Evolutionary conservation across 495 filamentous ascomycete species (phyloP).

Genomic region (Tuber brumale): DNA sequence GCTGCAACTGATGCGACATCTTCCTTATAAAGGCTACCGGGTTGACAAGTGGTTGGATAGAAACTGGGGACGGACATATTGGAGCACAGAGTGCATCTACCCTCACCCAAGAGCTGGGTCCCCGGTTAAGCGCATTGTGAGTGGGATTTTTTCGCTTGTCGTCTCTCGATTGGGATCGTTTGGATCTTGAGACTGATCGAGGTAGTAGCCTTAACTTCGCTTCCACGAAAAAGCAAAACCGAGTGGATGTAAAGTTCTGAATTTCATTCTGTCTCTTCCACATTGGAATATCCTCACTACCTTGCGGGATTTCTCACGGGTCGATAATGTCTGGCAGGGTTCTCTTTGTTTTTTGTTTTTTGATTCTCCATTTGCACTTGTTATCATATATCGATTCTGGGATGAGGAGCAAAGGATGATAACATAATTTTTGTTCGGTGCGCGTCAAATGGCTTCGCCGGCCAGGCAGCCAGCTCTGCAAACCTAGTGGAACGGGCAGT

Average conservation of each 20-base stretch:
- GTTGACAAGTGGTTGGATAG: background rate
- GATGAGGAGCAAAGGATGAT: background rate
- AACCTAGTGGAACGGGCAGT: background rate
- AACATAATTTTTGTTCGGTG: background rate
- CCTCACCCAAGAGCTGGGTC: background rate
- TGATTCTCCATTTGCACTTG: background rate
- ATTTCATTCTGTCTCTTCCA: background rate
- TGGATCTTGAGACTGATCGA: background rate
- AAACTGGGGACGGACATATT: background rate
- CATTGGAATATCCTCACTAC: background rate
- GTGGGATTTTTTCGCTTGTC: background rate
- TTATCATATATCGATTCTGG: background rate
- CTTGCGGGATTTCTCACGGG: background rate
- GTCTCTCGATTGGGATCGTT: background rate
- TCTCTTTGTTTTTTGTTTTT: background rate
- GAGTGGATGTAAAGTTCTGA: background rate
- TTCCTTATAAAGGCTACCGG: background rate
- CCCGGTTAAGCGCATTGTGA: background rate
- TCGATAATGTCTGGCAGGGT: background rate
- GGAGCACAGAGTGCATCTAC: background rate
- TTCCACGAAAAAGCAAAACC: background rate
- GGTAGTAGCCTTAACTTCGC: background rate
- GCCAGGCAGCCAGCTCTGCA: background rate
- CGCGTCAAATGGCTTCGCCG: background rate
- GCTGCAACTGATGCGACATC: background rate